Evolutionary conservation across 306 rosid species (phyloP), one percentile per base, ranked within the genome.

Genomic region (Gastrolobium bilobum): DNA sequence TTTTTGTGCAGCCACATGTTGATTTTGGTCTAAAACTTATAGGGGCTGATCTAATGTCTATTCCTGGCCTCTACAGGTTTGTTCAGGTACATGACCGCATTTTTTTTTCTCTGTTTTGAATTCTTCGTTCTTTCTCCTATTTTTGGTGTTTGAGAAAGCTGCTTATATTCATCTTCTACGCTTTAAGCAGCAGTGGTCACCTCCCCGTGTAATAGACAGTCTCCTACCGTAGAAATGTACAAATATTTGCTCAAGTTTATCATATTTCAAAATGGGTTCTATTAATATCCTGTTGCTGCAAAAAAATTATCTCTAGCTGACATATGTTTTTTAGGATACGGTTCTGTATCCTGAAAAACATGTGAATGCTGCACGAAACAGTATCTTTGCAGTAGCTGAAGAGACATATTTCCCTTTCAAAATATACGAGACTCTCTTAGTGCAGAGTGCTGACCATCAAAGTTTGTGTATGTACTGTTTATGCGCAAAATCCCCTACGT

Each of bases 31-130:
- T 92, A 70, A 94, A 89, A 85, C 87, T 94, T 62, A 3, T 83
- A 4, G 95, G 98, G 68, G 91, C 83, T 71, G 97, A 94, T 86
- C 88, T 94, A 46, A 92, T 94, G 98, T 87, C 97, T 64, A 89
- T 92, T 83, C 98, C 97, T 57, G 98, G 93, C 35, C 91, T 94
- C 63, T 93, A 92, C 75, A 86, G 90, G 60, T 87, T 91, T 84
- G 92, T 89, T 82, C 98, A 94, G 98, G 98, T 90, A 83, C 29
- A 5, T 1, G 8, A 50, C 26, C 34, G 20, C n/a, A 3, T 35
- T 54, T 60, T 14, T 30, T 63, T 10, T 60, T 14, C 15, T 20
- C 56, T 10, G 2, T 5, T 20, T 30, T 29, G n/a, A 3, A 26
- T 73, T 56, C 8, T 43, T 11, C 5, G 5, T 10, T 68, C 0